phyloP scores from a whole-genome alignment of 2,329 filamentous ascomycete species.

The Botrytis deweyae region DNA sequence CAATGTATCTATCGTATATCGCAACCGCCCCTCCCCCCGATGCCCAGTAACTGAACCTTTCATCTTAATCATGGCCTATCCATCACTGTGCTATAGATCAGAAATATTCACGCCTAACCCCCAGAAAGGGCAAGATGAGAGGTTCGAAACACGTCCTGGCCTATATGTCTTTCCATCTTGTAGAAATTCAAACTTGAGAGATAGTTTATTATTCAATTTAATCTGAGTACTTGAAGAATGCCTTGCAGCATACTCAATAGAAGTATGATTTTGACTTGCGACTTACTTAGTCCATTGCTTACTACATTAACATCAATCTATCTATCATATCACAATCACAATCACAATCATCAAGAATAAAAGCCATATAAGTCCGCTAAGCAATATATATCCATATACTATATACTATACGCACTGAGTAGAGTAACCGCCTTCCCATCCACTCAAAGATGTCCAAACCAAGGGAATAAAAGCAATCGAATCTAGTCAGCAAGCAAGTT shows the following conservation, averaged over 20 bases:
- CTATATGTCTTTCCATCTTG: background rate
- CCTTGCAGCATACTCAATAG: background rate
- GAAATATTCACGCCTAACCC: background rate
- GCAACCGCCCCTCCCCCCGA: too few relatives aligned
- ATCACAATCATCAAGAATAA: background rate
- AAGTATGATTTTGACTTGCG: background rate
- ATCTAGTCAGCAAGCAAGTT: background rate
- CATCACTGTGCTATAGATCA: background rate
- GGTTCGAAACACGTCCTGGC: rapidly evolving
- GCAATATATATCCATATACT: background rate
- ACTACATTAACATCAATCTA: background rate
- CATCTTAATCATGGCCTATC: background rate
- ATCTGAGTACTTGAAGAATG: background rate
- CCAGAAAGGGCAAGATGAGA: background rate
- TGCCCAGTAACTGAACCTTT: too few relatives aligned
- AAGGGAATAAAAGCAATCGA: background rate
- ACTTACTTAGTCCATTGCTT: background rate
- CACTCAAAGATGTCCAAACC: background rate
- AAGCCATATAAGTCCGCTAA: background rate
- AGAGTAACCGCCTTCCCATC: background rate
- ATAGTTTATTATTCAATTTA: background rate
- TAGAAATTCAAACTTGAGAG: background rate
- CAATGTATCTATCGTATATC: background rate
- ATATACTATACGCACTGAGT: background rate
- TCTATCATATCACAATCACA: background rate